phyloP scores from a whole-genome alignment of 169 alveolate genomes.

The Cryptosporidium baileyi region DNA sequence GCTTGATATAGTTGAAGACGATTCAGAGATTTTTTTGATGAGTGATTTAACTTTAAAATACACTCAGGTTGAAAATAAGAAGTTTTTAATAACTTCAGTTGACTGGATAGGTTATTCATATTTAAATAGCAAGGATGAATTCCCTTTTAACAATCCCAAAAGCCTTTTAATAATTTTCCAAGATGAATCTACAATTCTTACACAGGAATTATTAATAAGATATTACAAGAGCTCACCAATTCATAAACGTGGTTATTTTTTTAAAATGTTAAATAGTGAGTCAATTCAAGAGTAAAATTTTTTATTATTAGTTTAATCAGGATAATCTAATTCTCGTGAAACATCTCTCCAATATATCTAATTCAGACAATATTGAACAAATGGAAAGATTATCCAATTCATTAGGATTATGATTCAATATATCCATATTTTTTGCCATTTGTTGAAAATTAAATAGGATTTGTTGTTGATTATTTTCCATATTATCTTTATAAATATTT shows the following conservation, averaged over 20 bases:
- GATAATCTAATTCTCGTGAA: conserved; percentile 62
- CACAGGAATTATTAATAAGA: conserved; percentile 13
- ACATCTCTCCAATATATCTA: conserved; percentile 48
- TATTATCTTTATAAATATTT: background rate
- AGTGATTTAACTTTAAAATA: background rate
- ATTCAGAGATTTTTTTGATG: background rate
- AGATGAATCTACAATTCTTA: background rate
- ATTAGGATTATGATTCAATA: background rate
- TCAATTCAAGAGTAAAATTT: no score
- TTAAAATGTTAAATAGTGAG: background rate
- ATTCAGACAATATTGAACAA: conserved; percentile 46
- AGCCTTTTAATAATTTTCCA: conserved; percentile 18
- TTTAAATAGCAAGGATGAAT: background rate
- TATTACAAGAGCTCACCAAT: conserved; percentile 5
- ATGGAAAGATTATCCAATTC: background rate
- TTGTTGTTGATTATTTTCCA: background rate
- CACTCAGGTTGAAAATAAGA: background rate
- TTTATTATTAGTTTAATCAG: background rate
- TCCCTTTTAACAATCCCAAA: conserved; percentile 31
- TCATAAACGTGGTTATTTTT: conserved; percentile 21
- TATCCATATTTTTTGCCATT: background rate
- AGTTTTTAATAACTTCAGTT: background rate
- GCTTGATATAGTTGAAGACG: background rate
- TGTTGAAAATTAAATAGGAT: background rate
- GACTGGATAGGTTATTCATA: conserved; percentile 27